Percentiles rank a stretch among this genome's conserved stretches.
Evolutionary conservation across 2,329 filamentous ascomycete species (phyloP).

Genomic region (Microcyclospora pomicola): DNA sequence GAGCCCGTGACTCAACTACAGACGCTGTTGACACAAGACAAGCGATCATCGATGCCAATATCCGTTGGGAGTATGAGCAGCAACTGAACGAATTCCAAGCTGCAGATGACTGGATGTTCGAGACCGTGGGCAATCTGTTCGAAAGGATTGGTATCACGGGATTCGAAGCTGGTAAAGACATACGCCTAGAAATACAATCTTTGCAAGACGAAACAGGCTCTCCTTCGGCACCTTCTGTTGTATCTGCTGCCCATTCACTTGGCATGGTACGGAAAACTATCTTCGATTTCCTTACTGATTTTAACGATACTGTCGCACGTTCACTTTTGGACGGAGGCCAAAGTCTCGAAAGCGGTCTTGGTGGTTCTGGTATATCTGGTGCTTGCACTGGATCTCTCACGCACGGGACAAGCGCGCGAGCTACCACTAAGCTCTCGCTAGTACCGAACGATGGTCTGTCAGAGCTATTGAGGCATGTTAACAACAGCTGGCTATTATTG

Average conservation of each 20-base stretch:
- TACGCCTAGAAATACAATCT: conserved; percentile 11
- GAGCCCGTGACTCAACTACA: conserved; percentile 42
- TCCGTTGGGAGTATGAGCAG: conserved; percentile 40
- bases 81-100: conserved; percentile 39
- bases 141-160: conserved; percentile 36
- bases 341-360: conserved; percentile 11
- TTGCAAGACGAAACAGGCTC: background rate
- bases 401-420: conserved; percentile 5
- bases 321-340: conserved; percentile 15
- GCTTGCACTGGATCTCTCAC: conserved; percentile 7
- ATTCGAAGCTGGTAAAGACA: conserved; percentile 15
- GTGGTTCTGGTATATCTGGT: conserved; percentile 3
- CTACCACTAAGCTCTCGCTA: conserved; percentile 3
- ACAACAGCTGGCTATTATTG: conserved; percentile 32
- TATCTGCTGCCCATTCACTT: conserved; percentile 3
- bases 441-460: conserved; percentile 23
- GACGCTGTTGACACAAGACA: conserved; percentile 31
- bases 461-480: conserved; percentile 32
- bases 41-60: conserved; percentile 32
- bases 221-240: too few relatives aligned
- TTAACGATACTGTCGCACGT: conserved; percentile 16
- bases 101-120: conserved; percentile 45
- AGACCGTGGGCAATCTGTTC: conserved; percentile 39
- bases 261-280: conserved; percentile 12
- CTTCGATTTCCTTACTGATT: conserved; percentile 14